Evolutionary conservation across 1,284 basidiomycete species (phyloP).

Genomic region (Wallemia ichthyophaga): DNA sequence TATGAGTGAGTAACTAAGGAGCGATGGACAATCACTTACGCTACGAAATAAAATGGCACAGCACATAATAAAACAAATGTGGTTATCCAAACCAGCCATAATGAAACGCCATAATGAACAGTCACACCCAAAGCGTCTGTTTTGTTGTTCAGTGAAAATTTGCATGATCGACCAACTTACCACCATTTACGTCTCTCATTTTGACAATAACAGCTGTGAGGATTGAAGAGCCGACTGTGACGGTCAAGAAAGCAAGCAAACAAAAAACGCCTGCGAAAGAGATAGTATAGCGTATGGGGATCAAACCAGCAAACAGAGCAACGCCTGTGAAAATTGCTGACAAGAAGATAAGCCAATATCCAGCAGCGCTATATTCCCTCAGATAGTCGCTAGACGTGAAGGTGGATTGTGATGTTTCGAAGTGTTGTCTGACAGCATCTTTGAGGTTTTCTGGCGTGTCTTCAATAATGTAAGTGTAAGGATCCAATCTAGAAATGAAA

Average conservation of each 20-base stretch:
- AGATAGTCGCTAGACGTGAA: neutral
- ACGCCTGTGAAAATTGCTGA: neutral
- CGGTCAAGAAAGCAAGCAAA: neutral
- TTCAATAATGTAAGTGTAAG: neutral
- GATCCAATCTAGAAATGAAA: neutral
- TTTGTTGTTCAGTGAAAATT: too few relatives aligned
- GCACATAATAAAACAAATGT: neutral
- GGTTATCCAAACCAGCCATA: neutral
- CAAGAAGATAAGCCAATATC: neutral
- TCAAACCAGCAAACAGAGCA: neutral
- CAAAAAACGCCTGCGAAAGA: neutral
- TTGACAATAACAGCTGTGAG: neutral
- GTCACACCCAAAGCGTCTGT: neutral
- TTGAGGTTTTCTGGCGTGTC: neutral
- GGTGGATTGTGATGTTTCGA: neutral
- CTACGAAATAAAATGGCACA: neutral
- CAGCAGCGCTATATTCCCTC: neutral
- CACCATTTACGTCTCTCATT: neutral
- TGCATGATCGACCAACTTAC: too few relatives aligned
- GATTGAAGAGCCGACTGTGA: neutral
- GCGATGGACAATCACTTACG: too few relatives aligned
- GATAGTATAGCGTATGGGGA: neutral
- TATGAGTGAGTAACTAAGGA: too few relatives aligned
- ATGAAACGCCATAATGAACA: neutral
- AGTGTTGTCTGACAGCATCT: neutral